Conservation (phyloP, 2,329 filamentous ascomycete genomes). For the Hirsutella minnesotensis region DNA sequence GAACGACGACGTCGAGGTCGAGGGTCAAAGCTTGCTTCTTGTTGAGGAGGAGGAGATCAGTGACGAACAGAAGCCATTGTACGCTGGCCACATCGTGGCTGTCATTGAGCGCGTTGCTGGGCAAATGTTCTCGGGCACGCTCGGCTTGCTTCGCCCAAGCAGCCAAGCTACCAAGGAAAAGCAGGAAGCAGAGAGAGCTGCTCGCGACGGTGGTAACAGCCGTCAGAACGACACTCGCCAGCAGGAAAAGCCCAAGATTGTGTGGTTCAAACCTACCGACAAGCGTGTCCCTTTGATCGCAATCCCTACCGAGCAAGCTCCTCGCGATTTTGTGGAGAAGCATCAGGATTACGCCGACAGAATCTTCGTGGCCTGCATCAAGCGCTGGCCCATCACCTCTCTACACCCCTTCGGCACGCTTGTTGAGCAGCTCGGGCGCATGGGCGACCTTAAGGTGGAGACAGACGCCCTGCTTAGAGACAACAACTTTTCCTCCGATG, state of each 20-base stretch:
- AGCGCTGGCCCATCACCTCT: slow-evolving; percentile 99
- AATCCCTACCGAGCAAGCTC: slow-evolving; percentile 95
- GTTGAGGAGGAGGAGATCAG: slow-evolving; percentile 99
- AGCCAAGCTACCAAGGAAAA: slow-evolving; percentile 99
- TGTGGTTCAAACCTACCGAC: slow-evolving; percentile 99
- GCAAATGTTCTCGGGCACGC: slow-evolving; percentile 97
- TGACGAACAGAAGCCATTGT: slow-evolving; percentile 94
- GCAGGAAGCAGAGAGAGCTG: slow-evolving; percentile 90
- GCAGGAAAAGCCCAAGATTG: slow-evolving; percentile 98
- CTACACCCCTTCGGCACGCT: slow-evolving; percentile 96
- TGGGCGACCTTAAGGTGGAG: slow-evolving; percentile 95
- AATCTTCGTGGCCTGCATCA: slow-evolving; percentile 98
- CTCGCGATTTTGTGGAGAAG: slow-evolving; percentile 95
- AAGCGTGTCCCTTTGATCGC: slow-evolving; percentile 97
- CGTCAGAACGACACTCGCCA: slow-evolving; percentile 65
- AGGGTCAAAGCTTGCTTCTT: slow-evolving; percentile 89
- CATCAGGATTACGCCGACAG: slow-evolving; percentile 95
- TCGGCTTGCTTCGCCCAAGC: slow-evolving; percentile 86
- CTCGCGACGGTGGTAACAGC: slow-evolving; percentile 64
- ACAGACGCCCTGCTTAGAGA: slow-evolving; percentile 93
- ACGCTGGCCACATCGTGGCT: slow-evolving; percentile 92
- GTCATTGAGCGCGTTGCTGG: slow-evolving; percentile 94
- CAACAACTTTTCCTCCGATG: slow-evolving; percentile 97
- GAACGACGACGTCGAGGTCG: slow-evolving; percentile 98
- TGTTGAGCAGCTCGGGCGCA: slow-evolving; percentile 90